Conservation (phyloP, 2,329 filamentous ascomycete species). For the Talaromyces albobiverticillius region DNA sequence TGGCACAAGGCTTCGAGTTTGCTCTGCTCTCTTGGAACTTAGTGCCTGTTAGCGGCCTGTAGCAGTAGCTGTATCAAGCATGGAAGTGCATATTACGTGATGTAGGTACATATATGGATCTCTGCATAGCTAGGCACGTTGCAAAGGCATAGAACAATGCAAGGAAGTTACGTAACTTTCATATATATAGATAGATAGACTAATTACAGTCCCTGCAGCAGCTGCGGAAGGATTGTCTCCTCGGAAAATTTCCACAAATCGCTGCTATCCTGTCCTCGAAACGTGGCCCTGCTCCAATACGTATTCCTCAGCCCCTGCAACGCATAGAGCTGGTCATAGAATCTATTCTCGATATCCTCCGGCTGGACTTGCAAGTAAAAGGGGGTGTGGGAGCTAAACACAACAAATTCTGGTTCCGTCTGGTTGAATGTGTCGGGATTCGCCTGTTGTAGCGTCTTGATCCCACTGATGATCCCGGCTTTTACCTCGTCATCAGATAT, state of each 20-base stretch:
- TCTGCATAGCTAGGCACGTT: too few relatives aligned
- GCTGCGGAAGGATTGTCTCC: neutral
- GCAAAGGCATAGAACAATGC: too few relatives aligned
- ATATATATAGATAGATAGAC: too few relatives aligned
- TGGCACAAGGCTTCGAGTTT: too few relatives aligned
- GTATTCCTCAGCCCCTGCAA: conserved; percentile 47
- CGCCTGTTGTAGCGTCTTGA: conserved; percentile 17
- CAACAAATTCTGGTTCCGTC: conserved; percentile 29
- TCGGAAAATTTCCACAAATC: conserved; percentile 21
- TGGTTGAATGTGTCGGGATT: conserved; percentile 11
- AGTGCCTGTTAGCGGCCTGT: too few relatives aligned
- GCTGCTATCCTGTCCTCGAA: conserved; percentile 20
- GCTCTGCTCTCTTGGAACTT: too few relatives aligned
- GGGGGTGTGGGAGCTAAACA: conserved; percentile 37
- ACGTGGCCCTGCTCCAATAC: conserved; percentile 46
- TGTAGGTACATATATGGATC: too few relatives aligned
- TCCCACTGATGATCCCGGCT: conserved; percentile 26
- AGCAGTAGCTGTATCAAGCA: too few relatives aligned
- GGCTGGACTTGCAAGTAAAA: conserved; percentile 33
- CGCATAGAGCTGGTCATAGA: conserved; percentile 40
- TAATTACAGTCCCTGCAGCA: conserved; percentile 1
- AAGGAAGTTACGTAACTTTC: too few relatives aligned
- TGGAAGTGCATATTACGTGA: too few relatives aligned
- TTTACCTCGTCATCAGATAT: conserved; percentile 23
- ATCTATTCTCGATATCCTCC: conserved; percentile 37